Percentiles rank a stretch among this genome's conserved stretches.
Conservation (phyloP, 139 green algal genomes). For the Tetraselmis striata region DNA sequence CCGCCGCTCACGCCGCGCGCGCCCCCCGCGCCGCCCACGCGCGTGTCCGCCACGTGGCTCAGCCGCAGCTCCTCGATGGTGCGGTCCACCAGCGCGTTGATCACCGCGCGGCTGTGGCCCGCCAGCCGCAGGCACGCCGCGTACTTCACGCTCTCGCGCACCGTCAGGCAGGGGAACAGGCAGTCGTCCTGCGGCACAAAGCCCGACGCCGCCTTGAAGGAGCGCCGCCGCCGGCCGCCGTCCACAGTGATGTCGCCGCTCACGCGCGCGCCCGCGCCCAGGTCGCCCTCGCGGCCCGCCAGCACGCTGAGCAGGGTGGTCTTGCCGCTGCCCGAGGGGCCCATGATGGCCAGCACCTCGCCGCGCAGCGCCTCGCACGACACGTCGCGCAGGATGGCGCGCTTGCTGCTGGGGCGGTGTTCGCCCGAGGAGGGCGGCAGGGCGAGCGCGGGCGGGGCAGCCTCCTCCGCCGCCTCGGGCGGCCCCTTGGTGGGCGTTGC, state of each 20-base stretch:
- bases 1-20: slow-evolving; percentile 48
- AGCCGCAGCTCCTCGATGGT: slow-evolving; percentile 41
- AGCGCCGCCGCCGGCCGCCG: slow-evolving; percentile 10
- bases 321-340: slow-evolving; percentile 59
- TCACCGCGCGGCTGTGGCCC: slow-evolving; percentile 3
- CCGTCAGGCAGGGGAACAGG: slow-evolving; percentile 61
- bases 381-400: slow-evolving; percentile 9
- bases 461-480: not conserved
- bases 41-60: slow-evolving; percentile 23
- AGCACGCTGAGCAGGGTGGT: slow-evolving; percentile 64
- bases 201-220: not conserved
- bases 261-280: slow-evolving; percentile 17
- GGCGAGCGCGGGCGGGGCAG: not conserved
- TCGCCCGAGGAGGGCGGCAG: not conserved
- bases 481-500: not conserved
- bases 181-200: slow-evolving; percentile 68
- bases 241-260: not conserved
- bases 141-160: slow-evolving; percentile 59
- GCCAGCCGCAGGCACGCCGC: slow-evolving; percentile 49
- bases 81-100: slow-evolving; percentile 20
- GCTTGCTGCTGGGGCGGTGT: not conserved
- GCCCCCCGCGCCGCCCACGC: slow-evolving; percentile 32
- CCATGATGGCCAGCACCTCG: slow-evolving; percentile 32
- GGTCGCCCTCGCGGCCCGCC: slow-evolving; percentile 10
- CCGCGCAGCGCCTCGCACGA: slow-evolving; percentile 10